Base-by-base conservation (phyloP, 2,329 filamentous ascomycete genomes). In the Diaporthe helianthi region DNA sequence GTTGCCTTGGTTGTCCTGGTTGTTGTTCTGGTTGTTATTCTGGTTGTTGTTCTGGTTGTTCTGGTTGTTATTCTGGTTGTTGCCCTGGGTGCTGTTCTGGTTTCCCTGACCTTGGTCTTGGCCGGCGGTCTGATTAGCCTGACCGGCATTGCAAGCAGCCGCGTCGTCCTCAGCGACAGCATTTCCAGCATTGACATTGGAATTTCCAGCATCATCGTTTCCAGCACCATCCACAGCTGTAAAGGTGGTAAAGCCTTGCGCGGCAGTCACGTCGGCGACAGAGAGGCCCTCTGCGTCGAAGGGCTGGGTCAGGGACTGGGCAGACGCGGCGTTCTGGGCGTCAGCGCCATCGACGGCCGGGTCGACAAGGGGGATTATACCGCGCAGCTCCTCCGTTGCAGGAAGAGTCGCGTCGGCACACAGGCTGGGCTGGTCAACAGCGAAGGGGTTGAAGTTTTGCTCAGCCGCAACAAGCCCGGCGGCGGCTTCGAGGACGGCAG, bases 361-460 rank as follows among this genome's bases (percentile, higher is more conserved):
- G 75, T 91, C 89, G 67, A 91, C 85, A 13, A 89, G 81, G 31
- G 89, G 88, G 3, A 89, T 82, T 60, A 91, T 87, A 70, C 89
- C 89, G 46, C 89, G 83, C 24, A 91, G 86, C 55, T 83, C 83
- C 51, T 79, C 79, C 10, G 86, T 90, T 46, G 82, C 84, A n/a
- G 89, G 89, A 1, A 92, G 84, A 44, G 82, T 81, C 2, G 87
- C 80, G 69, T 91, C 88, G 26, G 81, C 84, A 76, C 89, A 92
- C 75, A 91, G 85, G 69, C 83, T 86, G 26, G 86, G 87, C 22
- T 86, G 82, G 74, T 80, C 80, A 70, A 85, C 84, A 69, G 77
- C 84, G 74, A 88, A 90, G 68, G 87, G 87, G 80, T 91, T 91
- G 81, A 90, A 90, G 84, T 92, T 91, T 78, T 90, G 88, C 82